phyloP scores from a whole-genome alignment of 2,329 filamentous ascomycete genomes.

The Talaromyces verruculosus region DNA sequence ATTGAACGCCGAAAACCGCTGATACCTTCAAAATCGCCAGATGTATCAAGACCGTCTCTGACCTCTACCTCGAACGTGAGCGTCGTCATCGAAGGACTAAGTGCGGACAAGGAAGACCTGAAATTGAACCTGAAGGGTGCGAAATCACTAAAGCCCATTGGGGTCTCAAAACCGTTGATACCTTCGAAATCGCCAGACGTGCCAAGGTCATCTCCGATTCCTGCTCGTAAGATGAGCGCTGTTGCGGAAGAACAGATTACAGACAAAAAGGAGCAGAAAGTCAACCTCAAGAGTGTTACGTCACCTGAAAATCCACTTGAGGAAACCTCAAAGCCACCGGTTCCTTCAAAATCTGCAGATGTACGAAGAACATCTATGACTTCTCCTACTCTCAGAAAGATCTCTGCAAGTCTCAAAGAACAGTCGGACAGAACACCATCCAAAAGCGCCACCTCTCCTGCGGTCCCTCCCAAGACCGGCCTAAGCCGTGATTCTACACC shows the following conservation, averaged over 20 bases:
- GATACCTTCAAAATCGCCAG: slow-evolving; percentile 31
- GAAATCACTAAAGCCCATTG: not conserved
- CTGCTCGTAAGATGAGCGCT: not conserved
- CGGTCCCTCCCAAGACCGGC: slow-evolving; percentile 15
- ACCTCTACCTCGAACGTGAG: not conserved
- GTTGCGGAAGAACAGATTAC: not conserved
- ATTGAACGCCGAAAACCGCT: slow-evolving; percentile 26
- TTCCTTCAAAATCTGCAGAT: slow-evolving; percentile 7
- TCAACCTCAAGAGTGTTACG: not conserved
- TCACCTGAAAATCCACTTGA: not conserved
- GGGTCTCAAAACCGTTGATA: slow-evolving; percentile 27
- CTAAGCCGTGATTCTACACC: not conserved
- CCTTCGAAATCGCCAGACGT: slow-evolving; percentile 32
- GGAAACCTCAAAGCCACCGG: not conserved
- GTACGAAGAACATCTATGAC: not conserved
- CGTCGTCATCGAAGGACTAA: not conserved
- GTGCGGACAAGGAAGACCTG: not conserved
- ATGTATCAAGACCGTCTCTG: slow-evolving; percentile 28
- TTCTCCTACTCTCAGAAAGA: not conserved
- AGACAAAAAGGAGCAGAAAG: not conserved
- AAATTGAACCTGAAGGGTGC: not conserved
- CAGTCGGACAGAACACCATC: not conserved
- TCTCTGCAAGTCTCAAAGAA: not conserved
- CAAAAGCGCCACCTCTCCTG: slow-evolving; percentile 4
- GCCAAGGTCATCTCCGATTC: slow-evolving; percentile 24